Evolutionary conservation across 345 rosid species (phyloP), one percentile per base, ranked within the genome.

Genomic region (Eutrema heterophyllum): DNA sequence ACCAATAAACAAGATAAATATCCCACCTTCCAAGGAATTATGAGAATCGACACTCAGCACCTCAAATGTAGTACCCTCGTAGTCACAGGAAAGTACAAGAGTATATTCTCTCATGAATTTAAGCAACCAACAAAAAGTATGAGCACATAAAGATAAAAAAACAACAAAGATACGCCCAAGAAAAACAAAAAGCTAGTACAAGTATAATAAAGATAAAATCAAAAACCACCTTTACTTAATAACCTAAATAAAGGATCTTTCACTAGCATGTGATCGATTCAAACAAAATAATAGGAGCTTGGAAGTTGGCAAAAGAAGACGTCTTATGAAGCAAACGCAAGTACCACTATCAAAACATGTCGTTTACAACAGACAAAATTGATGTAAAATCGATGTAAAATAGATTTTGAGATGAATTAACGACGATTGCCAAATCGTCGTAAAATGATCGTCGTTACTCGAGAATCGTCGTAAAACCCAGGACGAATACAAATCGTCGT

Each of bases 41-140:
- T 77, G 81, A 43, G 77, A 71, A 59, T 77, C 77, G 0, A 71
- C 50, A 26, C 69, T 71, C 2, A 58, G 4, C 57, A 77, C 9
- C n/a, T 77, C 81, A 39, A 65, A 77, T 2, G 63, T 52, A 0
- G 68, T 50, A 13, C 43, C 45, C 72, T 71, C 46, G 5, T 64
- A 71, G 48, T 58, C 80, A 41, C 18, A 35, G 2, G 63, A 41
- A 15, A 65, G n/a, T n/a, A n/a, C n/a, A n/a, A n/a, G 7, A 46
- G 18, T 3, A 27, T 1, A 27, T 40, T n/a, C 12, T 40, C 44
- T 40, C 14, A 12, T 10, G 5, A 40, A 9, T 40, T 1, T 45
- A n/a, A 45, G 21, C 3, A 45, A 6, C 49, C 9, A 45, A 15
- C 49, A 45, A 45, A 13, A n/a, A 6, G 21, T 6, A 45, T 45